Conservation (phyloP, 225 moss, liverwort and hornwort species). For the Marchantia paleacea region DNA sequence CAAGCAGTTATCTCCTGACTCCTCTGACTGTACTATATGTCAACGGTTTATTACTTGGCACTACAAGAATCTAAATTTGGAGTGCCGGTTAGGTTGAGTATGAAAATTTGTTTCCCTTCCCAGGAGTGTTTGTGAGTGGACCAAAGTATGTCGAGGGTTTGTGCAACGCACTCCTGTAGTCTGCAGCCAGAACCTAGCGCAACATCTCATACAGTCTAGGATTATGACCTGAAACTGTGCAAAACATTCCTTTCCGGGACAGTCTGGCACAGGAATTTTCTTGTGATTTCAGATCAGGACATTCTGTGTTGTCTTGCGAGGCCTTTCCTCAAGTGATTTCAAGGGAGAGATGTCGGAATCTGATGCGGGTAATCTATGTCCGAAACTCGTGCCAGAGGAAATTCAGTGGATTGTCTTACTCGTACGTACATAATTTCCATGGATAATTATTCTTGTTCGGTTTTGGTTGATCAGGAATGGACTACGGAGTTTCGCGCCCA, state of each 20-base stretch:
- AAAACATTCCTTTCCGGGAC: too few species aligned
- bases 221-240: not conserved
- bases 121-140: not conserved
- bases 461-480: constrained; percentile 46
- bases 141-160: not conserved
- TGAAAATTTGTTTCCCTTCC: not conserved
- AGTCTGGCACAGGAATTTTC: not conserved
- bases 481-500: constrained; percentile 60
- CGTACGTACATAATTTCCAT: not conserved
- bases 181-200: not conserved
- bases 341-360: not conserved
- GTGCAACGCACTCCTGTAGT: not conserved
- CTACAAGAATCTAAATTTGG: not conserved
- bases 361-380: not conserved
- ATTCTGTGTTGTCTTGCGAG: not conserved
- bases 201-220: not conserved
- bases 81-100: not conserved
- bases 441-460: not conserved
- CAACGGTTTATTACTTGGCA: not conserved
- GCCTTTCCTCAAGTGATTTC: not conserved
- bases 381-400: not conserved
- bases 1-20: not conserved
- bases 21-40: not conserved
- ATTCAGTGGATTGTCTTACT: not conserved
- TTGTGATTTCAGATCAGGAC: not conserved